A percentile compares a stretch with the other conserved stretches of the same genome.
phyloP scores from a whole-genome alignment of 192 early-diverging fungal genomes.

The Backusella parvicylindrica region DNA sequence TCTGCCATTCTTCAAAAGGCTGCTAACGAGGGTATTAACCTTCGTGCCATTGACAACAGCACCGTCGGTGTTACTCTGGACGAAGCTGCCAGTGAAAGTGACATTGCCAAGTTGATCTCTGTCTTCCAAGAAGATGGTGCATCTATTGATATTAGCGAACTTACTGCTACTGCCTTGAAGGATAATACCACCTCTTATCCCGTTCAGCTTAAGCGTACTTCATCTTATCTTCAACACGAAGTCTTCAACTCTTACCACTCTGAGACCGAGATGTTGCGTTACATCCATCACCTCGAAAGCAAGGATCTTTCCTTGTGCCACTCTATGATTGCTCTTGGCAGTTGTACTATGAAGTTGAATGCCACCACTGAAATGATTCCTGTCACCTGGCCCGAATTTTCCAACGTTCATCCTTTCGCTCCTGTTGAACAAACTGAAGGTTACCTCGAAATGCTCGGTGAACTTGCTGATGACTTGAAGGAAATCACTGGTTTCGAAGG shows the following conservation, averaged over 20 bases:
- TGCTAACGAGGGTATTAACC: constrained; percentile 76
- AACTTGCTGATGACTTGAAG: constrained; percentile 85
- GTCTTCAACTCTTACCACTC: constrained; percentile 97
- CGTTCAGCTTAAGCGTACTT: constrained; percentile 64
- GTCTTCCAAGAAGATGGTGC: constrained; percentile 72
- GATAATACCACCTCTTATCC: constrained; percentile 52
- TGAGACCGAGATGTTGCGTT: constrained; percentile 98
- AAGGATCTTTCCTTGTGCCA: constrained; percentile 98
- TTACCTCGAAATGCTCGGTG: constrained; percentile 83
- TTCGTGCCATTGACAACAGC: constrained; percentile 73
- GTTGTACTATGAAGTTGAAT: constrained; percentile 99
- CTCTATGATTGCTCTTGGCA: constrained; percentile 98
- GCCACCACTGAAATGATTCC: constrained; percentile 99
- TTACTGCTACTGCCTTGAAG: constrained; percentile 46
- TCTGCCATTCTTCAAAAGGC: constrained; percentile 73
- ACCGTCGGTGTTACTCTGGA: constrained; percentile 89
- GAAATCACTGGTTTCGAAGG: constrained; percentile 94
- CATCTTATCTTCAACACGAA: constrained; percentile 80
- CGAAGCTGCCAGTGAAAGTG: constrained; percentile 83
- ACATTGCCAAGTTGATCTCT: constrained; percentile 75
- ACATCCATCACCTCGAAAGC: constrained; percentile 91
- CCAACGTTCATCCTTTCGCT: constrained; percentile 94
- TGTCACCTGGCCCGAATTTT: constrained; percentile 98
- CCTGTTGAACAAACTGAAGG: constrained; percentile 93
- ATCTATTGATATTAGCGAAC: constrained; percentile 44